These are phyloP conservation scores for Dactylellina cionopaga DNA, from an alignment of 2,329 filamentous ascomycete genomes.

Conservation along the genomic window DNA sequence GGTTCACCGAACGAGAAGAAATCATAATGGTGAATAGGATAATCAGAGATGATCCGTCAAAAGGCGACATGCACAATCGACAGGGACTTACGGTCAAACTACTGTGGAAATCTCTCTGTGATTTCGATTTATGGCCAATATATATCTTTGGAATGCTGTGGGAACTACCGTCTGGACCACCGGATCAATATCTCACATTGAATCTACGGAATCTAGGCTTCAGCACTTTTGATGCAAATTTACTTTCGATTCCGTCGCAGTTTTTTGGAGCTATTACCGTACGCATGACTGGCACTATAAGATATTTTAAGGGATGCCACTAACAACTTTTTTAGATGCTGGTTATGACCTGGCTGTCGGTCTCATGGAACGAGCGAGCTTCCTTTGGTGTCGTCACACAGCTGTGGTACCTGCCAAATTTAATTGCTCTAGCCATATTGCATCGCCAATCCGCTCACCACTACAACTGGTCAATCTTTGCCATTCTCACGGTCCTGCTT, in stretches of 20 bases:
- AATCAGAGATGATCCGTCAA: conserved; percentile 69
- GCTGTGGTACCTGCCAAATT: conserved; percentile 70
- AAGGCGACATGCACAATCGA: conserved; percentile 71
- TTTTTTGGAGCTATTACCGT: conserved; percentile 65
- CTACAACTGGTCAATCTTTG: conserved; percentile 66
- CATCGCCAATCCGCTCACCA: conserved; percentile 58
- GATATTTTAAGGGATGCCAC: not conserved
- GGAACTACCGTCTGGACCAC: conserved; percentile 63
- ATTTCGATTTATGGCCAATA: conserved; percentile 71
- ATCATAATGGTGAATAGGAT: conserved; percentile 75
- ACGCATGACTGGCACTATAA: conserved; percentile 59
- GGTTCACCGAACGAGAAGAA: conserved; percentile 74
- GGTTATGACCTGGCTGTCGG: conserved; percentile 65
- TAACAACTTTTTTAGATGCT: conserved; percentile 59
- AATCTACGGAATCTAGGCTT: conserved; percentile 70
- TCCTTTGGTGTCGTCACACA: conserved; percentile 66
- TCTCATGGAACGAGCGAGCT: conserved; percentile 65
- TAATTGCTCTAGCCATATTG: conserved; percentile 66
- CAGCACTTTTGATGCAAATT: conserved; percentile 70
- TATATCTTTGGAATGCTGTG: conserved; percentile 68
- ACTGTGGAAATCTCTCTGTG: conserved; percentile 67
- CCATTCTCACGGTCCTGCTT: conserved; percentile 64
- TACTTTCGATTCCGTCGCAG: conserved; percentile 69
- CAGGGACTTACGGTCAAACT: conserved; percentile 65
- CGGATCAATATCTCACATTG: conserved; percentile 69